Percentiles rank a stretch among this genome's conserved stretches.
Evolutionary conservation across 2,329 filamentous ascomycete species (phyloP).

Genomic region (Thyridium curvatum): DNA sequence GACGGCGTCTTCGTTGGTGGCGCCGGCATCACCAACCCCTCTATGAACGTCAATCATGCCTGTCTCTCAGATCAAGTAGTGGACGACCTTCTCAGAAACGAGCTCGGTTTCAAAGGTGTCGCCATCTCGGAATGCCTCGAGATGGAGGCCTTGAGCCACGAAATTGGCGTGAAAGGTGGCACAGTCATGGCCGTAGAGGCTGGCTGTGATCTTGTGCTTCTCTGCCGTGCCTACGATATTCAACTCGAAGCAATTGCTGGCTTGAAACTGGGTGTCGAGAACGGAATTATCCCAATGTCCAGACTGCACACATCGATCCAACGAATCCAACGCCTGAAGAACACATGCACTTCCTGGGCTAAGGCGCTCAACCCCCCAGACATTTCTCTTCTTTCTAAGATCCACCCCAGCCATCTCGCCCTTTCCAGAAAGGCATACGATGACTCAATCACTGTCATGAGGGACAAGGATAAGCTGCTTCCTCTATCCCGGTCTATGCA

Average conservation of each 20-base stretch:
- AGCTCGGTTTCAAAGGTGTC: slow-evolving; percentile 84
- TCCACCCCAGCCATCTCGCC: slow-evolving; percentile 75
- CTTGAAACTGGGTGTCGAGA: slow-evolving; percentile 82
- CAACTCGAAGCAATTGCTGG: slow-evolving; percentile 90
- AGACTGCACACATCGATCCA: slow-evolving; percentile 75
- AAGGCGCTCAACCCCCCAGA: slow-evolving; percentile 85
- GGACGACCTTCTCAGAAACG: slow-evolving; percentile 79
- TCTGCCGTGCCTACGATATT: slow-evolving; percentile 81
- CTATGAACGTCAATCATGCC: slow-evolving; percentile 92
- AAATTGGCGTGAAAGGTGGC: slow-evolving; percentile 93
- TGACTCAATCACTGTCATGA: slow-evolving; percentile 84
- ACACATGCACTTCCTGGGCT: slow-evolving; percentile 82
- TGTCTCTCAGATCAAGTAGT: slow-evolving; percentile 92
- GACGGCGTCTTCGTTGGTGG: slow-evolving; percentile 96
- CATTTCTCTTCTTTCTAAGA: slow-evolving; percentile 65
- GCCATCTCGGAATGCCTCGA: slow-evolving; percentile 93
- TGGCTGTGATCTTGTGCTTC: slow-evolving; percentile 83
- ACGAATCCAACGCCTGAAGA: slow-evolving; percentile 75
- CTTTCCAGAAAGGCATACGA: slow-evolving; percentile 86
- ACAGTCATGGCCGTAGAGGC: slow-evolving; percentile 97
- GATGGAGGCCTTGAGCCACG: slow-evolving; percentile 93
- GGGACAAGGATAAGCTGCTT: slow-evolving; percentile 79
- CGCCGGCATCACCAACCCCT: slow-evolving; percentile 84
- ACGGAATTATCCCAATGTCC: slow-evolving; percentile 77
- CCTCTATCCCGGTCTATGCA: slow-evolving; percentile 78